Evolutionary conservation across 176 grass and related monocot genomes (phyloP).

Genomic region (Ensete ventricosum): DNA sequence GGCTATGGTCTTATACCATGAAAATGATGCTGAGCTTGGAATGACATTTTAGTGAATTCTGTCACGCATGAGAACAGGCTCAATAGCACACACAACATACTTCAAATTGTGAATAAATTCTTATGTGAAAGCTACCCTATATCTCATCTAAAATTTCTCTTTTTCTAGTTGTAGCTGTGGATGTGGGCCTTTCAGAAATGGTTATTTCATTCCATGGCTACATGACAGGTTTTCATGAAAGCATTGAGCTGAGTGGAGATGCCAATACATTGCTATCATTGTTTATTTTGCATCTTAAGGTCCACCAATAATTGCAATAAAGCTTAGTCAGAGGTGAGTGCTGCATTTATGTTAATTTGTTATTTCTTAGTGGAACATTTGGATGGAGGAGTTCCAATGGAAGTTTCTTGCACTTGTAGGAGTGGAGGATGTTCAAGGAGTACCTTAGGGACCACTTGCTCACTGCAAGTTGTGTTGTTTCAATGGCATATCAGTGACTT

Average conservation of each 20-base stretch:
- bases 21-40: neutral
- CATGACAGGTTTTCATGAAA: neutral
- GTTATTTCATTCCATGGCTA: neutral
- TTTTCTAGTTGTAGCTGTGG: neutral
- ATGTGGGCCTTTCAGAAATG: neutral
- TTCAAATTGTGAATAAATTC: neutral
- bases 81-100: neutral
- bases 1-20: neutral
- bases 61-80: too few relatives aligned
- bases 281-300: neutral
- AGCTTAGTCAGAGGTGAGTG: constrained; percentile 1
- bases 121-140: neutral
- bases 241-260: constrained; percentile 12
- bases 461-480: constrained; percentile 15
- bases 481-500: constrained; percentile 1
- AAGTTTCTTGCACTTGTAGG: neutral
- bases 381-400: neutral
- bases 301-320: constrained; percentile 10
- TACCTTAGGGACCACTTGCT: constrained; percentile 16
- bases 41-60: neutral
- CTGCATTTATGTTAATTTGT: constrained; percentile 2
- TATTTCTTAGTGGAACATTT: constrained; percentile 4
- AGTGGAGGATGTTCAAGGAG: constrained; percentile 10
- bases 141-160: neutral
- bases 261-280: constrained; percentile 1